Percentiles rank a stretch among this genome's conserved stretches.
Conservation (phyloP, 495 filamentous ascomycete species). For the Lepraria neglecta region DNA sequence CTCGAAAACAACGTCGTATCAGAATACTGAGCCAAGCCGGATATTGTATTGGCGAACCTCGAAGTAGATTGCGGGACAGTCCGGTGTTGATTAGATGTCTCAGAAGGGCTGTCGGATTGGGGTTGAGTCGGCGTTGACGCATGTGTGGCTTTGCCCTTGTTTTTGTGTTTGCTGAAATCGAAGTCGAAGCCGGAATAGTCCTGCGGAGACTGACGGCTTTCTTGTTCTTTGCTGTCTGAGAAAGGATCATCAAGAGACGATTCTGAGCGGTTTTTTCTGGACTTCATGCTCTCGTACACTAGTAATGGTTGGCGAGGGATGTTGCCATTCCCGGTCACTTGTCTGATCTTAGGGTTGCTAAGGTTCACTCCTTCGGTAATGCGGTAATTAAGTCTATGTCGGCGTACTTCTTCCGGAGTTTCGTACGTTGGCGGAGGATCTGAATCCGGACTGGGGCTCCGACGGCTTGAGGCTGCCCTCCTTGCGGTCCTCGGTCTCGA, state of each 20-base stretch:
- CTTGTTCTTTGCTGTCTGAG: constrained; percentile 25
- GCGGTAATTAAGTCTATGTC: constrained; percentile 17
- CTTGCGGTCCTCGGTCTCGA: constrained; percentile 3
- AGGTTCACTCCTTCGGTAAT: constrained; percentile 25
- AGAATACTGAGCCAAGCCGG: constrained; percentile 25
- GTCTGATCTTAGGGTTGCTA: constrained; percentile 23
- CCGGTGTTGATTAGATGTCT: background rate
- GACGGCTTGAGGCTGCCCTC: constrained; percentile 5
- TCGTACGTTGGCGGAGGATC: constrained; percentile 15
- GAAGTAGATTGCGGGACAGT: background rate
- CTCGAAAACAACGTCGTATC: constrained; percentile 30
- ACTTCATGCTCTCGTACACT: constrained; percentile 30
- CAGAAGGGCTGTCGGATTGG: constrained; percentile 6
- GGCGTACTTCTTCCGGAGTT: constrained; percentile 9
- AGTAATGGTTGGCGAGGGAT: constrained; percentile 24
- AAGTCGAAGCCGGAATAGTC: constrained; percentile 23
- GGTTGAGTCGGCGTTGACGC: background rate
- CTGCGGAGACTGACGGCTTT: background rate
- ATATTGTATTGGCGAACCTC: constrained; percentile 20
- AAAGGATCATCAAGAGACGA: constrained; percentile 31
- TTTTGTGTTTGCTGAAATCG: constrained; percentile 19
- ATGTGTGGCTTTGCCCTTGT: constrained; percentile 6
- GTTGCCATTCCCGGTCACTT: constrained; percentile 20
- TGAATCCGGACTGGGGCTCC: constrained; percentile 8
- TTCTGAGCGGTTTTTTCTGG: constrained; percentile 15